Evolutionary conservation across 2,329 filamentous ascomycete species (phyloP), one percentile per base, ranked within the genome.

Genomic region (Pseudogymnoascus sp.): DNA sequence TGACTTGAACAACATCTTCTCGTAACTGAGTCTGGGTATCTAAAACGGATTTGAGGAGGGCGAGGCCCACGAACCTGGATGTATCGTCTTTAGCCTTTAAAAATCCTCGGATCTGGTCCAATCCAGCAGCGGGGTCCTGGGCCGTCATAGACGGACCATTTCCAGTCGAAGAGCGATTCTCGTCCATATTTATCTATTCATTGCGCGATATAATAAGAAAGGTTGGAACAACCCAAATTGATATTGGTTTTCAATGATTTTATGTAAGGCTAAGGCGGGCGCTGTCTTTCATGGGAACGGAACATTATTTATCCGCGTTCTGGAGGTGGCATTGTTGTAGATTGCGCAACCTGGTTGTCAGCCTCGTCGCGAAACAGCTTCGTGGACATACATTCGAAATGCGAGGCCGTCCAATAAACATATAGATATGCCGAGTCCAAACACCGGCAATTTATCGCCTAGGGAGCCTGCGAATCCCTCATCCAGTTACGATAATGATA

Each of bases 61-160:
- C 83, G 20, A 89, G 75, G 6, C 85, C 86, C 38, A 88, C 85
- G 66, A 89, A 88, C 67, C 83, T 80, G 18, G 84, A 82, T 0
- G 86, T 89, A 69, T 89, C 86, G 68, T 88, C 80, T 63, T 83
- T 84, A 60, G 81, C 73, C 60, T 76, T 75, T 35, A 89, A 77
- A 2, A 88, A 77, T 1, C 75, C 68, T 64, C 82, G 75, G 60
- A 87, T 79, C 66, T 81, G 81, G 58, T 78, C 72, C 59, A 83
- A 67, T 3, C 67, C 65, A 39, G 63, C 62, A 35, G 62, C n/a
- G 22, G 65, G 18, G 64, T 70, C 64, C 35, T 41, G 38, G 7
- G 63, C 57, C 18, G 22, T 20, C 20, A 33, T 36, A 30, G 63
- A 39, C 39, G 43, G 25, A 53, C 28, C 47, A 53, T 53, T 25